Base-by-base conservation (phyloP, 2,329 filamentous ascomycete species). In the Aspergillus viridinutans region DNA sequence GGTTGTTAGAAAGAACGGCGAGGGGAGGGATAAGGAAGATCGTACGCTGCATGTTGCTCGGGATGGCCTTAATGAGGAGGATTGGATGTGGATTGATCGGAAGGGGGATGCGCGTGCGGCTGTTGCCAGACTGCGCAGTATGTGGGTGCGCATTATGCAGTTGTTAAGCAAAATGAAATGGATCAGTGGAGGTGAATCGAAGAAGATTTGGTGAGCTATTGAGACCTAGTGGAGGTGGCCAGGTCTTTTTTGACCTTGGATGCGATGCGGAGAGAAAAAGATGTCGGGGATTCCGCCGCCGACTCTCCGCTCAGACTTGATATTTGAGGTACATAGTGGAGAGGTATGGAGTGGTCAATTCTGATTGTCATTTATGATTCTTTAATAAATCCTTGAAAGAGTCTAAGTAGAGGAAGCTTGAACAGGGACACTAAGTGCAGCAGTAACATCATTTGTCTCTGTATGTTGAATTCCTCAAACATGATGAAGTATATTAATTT, bases 251-350 rank as follows among this genome's bases (percentile, higher is more conserved):
- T 52, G 48, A 54, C 50, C 48, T 63, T 65, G 54, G 58, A 56
- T 51, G 58, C 55, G 58, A 57, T 51, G 63, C 56, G 54, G 66
- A 65, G 59, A 62, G 48, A 52, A 55, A 56, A 49, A 23, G 54
- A 5, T 29, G 43, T 28, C 29, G 48, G 47, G 21, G 25, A 51
- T 52, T 52, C 54, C 53, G 28, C 53, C 49, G 54, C 49, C 49
- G 42, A 52, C 49, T 47, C 47, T 54, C 49, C 54, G 35, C 49
- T 40, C 49, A 9, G 17, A 26, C 4, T 12, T 20, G 21, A 53
- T 28, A 3, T 8, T 14, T 45, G 21, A 21, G 20, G 7, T 45
- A 21, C 17, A 23, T 20, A 4, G n/a, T 9, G 12, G 9, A 8
- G 20, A 10, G 20, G 20, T 47, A 23, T 6, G 5, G 32, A 17